Conservation (phyloP, 1,139 yeast species). For the Torulaspora globosa region DNA sequence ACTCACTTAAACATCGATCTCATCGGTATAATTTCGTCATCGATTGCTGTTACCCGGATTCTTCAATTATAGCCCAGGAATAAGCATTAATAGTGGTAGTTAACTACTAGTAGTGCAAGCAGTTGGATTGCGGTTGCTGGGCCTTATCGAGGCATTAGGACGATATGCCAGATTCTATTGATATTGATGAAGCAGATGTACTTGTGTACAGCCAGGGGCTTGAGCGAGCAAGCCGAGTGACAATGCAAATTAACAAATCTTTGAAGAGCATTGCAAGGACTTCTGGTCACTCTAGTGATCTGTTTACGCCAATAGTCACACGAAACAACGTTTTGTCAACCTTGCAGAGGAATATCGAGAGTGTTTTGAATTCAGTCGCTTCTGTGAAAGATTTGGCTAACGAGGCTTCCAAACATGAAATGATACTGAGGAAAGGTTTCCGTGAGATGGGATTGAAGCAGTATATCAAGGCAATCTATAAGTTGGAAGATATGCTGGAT, state of each 20-base stretch:
- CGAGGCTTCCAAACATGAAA: conserved; percentile 52
- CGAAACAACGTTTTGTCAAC: conserved; percentile 56
- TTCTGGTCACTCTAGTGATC: conserved; percentile 57
- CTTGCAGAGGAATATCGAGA: conserved; percentile 56
- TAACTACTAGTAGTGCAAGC: neutral
- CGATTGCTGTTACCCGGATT: neutral
- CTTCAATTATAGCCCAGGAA: neutral
- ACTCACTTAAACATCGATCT: neutral
- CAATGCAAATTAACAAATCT: conserved; percentile 54
- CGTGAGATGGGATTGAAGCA: conserved; percentile 36
- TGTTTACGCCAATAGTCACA: conserved; percentile 67
- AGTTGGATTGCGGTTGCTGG: neutral
- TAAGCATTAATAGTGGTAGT: neutral
- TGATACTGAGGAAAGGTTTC: conserved; percentile 37
- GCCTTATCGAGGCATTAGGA: neutral
- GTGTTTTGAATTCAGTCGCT: conserved; percentile 55
- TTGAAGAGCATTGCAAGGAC: conserved; percentile 53
- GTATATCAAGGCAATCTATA: conserved; percentile 40
- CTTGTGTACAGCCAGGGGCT: conserved; percentile 76
- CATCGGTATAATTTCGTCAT: neutral
- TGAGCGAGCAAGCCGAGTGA: conserved; percentile 52
- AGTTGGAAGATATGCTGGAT: conserved; percentile 41
- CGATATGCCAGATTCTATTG: conserved; percentile 36
- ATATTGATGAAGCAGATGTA: conserved; percentile 79
- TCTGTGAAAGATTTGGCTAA: conserved; percentile 65